Conservation (phyloP, 768 basidiomycete genomes). For the Russula ochroleuca region DNA sequence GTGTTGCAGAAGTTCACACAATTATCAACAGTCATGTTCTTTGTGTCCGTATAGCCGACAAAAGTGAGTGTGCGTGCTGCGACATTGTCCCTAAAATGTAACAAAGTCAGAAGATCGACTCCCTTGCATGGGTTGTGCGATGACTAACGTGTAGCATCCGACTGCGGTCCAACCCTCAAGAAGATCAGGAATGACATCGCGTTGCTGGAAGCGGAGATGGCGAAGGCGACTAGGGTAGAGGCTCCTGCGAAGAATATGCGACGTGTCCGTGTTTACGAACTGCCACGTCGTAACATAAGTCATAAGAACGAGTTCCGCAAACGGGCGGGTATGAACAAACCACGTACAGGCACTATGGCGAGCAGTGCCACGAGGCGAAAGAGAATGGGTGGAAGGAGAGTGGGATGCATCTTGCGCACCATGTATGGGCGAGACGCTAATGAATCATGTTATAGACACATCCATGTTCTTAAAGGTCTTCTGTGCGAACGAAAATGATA, state of each 20-base stretch:
- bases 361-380: slow-evolving; percentile 7
- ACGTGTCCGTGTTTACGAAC: neutral
- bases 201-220: slow-evolving; percentile 11
- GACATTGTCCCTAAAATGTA: slow-evolving; percentile 47
- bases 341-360: slow-evolving; percentile 3
- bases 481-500: slow-evolving; percentile 7
- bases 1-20: slow-evolving; percentile 46
- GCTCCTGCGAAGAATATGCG: slow-evolving; percentile 1
- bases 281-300: neutral
- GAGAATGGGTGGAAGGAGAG: slow-evolving; percentile 6
- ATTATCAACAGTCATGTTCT: slow-evolving; percentile 57
- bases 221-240: slow-evolving; percentile 3
- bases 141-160: slow-evolving; percentile 58
- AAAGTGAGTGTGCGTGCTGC: slow-evolving; percentile 56
- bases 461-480: slow-evolving; percentile 18
- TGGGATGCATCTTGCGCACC: slow-evolving; percentile 21
- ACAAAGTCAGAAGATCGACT: slow-evolving; percentile 34
- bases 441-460: neutral
- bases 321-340: neutral
- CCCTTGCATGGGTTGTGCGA: neutral
- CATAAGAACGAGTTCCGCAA: neutral
- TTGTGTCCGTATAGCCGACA: slow-evolving; percentile 42
- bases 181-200: slow-evolving; percentile 35
- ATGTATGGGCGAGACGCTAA: slow-evolving; percentile 10
- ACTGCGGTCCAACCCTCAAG: slow-evolving; percentile 53